A percentile compares a stretch with the other conserved stretches of the same genome.
phyloP scores from a whole-genome alignment of 1,139 yeast species.

The Taphrina flavorubra region DNA sequence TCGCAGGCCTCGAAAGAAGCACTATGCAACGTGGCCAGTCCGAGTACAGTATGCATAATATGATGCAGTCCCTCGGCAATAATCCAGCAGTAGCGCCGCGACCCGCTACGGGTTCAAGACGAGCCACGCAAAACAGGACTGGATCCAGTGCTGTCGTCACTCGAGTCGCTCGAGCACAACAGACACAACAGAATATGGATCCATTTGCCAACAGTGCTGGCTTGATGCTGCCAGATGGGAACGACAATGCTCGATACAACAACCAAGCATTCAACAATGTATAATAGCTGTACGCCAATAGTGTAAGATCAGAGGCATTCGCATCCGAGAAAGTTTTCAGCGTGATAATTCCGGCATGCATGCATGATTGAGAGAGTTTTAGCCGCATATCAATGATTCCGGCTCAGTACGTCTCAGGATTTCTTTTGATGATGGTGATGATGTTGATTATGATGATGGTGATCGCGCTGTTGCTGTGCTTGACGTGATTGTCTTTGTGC shows the following conservation, averaged over 20 bases:
- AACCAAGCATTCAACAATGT: slow-evolving; percentile 18
- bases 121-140: slow-evolving; percentile 7
- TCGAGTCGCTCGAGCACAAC: slow-evolving; percentile 12
- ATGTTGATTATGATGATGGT: no score
- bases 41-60: slow-evolving; percentile 20
- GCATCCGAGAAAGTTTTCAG: no score
- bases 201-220: slow-evolving; percentile 16
- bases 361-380: no score
- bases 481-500: background rate
- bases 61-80: slow-evolving; percentile 2
- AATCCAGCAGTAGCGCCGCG: slow-evolving; percentile 1
- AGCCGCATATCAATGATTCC: no score
- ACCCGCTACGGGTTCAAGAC: background rate
- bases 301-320: background rate
- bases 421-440: background rate
- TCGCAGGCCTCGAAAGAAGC: slow-evolving; percentile 14
- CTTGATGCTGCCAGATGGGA: background rate
- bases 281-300: background rate
- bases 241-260: background rate
- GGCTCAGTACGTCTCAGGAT: background rate
- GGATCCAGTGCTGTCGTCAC: slow-evolving; percentile 1
- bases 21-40: slow-evolving; percentile 16
- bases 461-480: background rate
- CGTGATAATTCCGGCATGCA: no score
- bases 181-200: slow-evolving; percentile 13